These are phyloP conservation scores for Coix lacrymajobi DNA, from an alignment of 176 grass and related monocot genomes.

Conservation along the genomic window DNA sequence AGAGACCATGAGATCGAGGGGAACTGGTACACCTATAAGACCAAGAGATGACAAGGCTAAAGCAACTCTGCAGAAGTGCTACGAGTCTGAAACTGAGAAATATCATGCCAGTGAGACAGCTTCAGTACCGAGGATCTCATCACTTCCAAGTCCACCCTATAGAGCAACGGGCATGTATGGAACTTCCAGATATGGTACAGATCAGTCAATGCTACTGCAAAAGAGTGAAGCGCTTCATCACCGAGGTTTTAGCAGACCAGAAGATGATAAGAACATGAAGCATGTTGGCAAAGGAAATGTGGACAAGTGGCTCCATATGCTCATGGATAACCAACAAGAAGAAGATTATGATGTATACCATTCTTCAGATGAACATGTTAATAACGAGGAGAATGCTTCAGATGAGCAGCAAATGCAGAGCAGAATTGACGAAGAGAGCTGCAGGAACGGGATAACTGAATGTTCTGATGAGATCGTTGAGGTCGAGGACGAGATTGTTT, in stretches of 20 bases:
- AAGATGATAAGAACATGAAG: slow-evolving; percentile 44
- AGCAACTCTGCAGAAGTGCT: not conserved
- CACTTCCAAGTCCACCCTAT: slow-evolving; percentile 41
- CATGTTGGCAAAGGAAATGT: slow-evolving; percentile 60
- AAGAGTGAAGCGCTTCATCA: slow-evolving; percentile 1
- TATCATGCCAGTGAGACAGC: slow-evolving; percentile 22
- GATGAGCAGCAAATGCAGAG: slow-evolving; percentile 23
- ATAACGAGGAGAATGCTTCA: not conserved
- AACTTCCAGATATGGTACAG: slow-evolving; percentile 7
- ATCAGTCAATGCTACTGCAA: slow-evolving; percentile 3
- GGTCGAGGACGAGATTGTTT: slow-evolving; percentile 15
- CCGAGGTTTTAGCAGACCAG: slow-evolving; percentile 6
- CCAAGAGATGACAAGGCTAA: slow-evolving; percentile 28
- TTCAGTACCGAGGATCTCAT: slow-evolving; percentile 24
- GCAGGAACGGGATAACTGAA: slow-evolving; percentile 27
- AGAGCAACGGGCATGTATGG: slow-evolving; percentile 13
- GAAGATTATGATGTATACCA: slow-evolving; percentile 22
- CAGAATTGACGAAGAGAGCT: slow-evolving; percentile 14
- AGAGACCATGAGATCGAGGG: not conserved
- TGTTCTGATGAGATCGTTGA: slow-evolving; percentile 42
- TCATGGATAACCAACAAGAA: slow-evolving; percentile 49
- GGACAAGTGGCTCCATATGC: slow-evolving; percentile 74
- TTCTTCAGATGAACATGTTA: slow-evolving; percentile 4
- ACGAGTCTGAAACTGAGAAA: slow-evolving; percentile 22
- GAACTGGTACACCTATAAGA: slow-evolving; percentile 19